Percentiles rank a stretch among this genome's conserved stretches.
Evolutionary conservation across 805 yeast species (phyloP).

Genomic region (Candida adriatica): DNA sequence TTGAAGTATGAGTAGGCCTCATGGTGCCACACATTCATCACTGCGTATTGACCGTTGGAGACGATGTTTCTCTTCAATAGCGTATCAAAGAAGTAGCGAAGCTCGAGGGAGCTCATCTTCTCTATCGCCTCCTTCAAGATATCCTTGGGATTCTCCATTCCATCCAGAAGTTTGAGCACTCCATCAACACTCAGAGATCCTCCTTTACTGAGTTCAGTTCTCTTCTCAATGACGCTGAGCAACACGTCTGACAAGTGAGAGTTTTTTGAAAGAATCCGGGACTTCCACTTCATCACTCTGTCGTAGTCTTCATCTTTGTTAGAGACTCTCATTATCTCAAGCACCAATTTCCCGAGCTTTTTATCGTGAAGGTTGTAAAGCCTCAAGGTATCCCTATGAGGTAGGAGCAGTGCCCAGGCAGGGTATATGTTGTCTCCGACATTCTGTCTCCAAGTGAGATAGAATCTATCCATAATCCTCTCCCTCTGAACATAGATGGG

Average conservation of each 20-base stretch:
- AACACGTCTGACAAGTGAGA: conserved; percentile 42
- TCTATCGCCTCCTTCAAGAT: conserved; percentile 45
- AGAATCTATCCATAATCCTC: conserved; percentile 31
- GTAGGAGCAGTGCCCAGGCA: conserved; percentile 52
- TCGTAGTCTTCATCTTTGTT: conserved; percentile 55
- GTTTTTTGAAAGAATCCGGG: conserved; percentile 19
- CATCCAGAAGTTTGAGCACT: conserved; percentile 42
- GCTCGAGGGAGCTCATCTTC: conserved; percentile 51
- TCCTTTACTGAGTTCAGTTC: conserved; percentile 34
- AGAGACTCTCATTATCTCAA: conserved; percentile 50
- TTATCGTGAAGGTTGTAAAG: conserved; percentile 59
- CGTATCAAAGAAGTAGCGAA: conserved; percentile 63
- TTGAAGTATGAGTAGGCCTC: conserved; percentile 62
- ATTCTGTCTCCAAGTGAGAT: conserved; percentile 41
- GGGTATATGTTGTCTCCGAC: conserved; percentile 66
- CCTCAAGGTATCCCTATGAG: conserved; percentile 53
- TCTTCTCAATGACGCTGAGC: conserved; percentile 40
- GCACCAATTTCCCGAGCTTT: conserved; percentile 44
- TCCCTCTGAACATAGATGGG: conserved; percentile 2
- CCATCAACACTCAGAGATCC: conserved; percentile 38
- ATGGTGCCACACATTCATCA: conserved; percentile 67
- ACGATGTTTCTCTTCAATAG: conserved; percentile 54
- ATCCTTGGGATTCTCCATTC: conserved; percentile 28
- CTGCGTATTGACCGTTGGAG: conserved; percentile 46
- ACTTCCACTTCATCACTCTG: conserved; percentile 41